Conservation (phyloP, 768 basidiomycete species). For the Tulasnella sp. region DNA sequence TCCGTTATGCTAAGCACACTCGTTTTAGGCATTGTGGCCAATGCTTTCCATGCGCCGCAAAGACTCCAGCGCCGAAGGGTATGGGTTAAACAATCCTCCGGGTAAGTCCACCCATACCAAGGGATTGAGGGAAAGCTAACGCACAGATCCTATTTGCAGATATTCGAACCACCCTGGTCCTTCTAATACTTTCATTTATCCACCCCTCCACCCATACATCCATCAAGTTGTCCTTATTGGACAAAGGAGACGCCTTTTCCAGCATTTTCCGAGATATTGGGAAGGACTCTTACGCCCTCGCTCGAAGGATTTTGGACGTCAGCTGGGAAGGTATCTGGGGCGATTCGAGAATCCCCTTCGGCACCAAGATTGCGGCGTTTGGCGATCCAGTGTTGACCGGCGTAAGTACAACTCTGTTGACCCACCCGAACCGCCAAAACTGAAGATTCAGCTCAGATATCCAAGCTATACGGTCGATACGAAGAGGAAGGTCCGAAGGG, state of each 20-base stretch:
- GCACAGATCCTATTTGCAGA: conserved; percentile 33
- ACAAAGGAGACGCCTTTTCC: conserved; percentile 57
- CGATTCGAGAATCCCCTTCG: conserved; percentile 60
- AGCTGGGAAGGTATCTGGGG: conserved; percentile 71
- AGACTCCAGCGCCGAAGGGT: not conserved
- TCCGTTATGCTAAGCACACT: not conserved
- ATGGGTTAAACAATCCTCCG: not conserved
- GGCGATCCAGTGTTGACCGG: conserved; percentile 52
- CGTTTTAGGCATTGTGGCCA: not conserved
- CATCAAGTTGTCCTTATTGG: conserved; percentile 54
- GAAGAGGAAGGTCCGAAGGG: conserved; percentile 36
- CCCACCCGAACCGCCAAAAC: conserved; percentile 12
- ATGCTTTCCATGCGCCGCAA: not conserved
- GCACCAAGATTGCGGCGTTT: conserved; percentile 60
- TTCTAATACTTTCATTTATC: conserved; percentile 65
- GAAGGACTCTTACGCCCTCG: conserved; percentile 52
- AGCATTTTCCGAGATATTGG: conserved; percentile 60
- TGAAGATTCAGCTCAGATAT: conserved; percentile 34
- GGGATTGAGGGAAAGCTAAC: not conserved
- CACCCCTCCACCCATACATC: conserved; percentile 35
- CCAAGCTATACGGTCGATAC: conserved; percentile 61
- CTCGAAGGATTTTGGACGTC: conserved; percentile 54
- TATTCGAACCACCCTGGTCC: conserved; percentile 64
- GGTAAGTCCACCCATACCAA: not conserved
- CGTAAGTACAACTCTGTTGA: conserved; percentile 30